Base-by-base conservation (phyloP, 352 stramenopile genomes). In the Vaucheria bursata region DNA sequence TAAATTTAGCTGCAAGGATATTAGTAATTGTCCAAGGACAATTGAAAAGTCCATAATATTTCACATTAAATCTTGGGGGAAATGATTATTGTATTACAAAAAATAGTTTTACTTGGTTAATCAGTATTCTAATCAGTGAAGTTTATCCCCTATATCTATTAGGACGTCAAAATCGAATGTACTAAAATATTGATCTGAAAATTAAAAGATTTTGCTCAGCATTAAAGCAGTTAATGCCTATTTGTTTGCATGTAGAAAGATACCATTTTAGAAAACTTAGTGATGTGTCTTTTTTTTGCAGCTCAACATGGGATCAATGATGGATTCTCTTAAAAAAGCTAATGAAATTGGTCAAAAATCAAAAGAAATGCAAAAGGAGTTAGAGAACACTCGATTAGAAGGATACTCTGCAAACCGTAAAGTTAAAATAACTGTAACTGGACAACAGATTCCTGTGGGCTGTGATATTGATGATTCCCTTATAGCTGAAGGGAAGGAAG, bases 241-340 rank as follows among this genome's bases (percentile, higher is more conserved):
- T 18, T 18, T 25, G 25, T 18, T 25, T 18, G 45, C 53, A 8
- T 7, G 6, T 34, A 68, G 31, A 68, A 7, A 2, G 37, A 2
- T 7, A 34, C 53, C 45, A 4, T 31, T 4, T 35, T 72, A 6
- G n/a, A 29, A 8, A 72, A 38, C 29, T 5, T 18, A 18, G 33
- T 69, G 59, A 69, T 34, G 29, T 69, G 59, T 38, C 59, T 18
- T 6, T 38, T 29, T 69, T 18, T 37, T 72, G 65, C 65, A 72
- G 65, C 2, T 82, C 29, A 82, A 82, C 77, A 82, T 82, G 77
- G 77, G 77, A 6, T 74, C 69, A 53, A 82, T 82, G 77, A 82
- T 82, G 77, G 77, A 82, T 45, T 76, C 71, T 29, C 77, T 82
- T 33, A 82, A 82, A 65, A 82, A 82, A 45, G 77, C 77, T 6